Conservation (phyloP, 2,329 filamentous ascomycete genomes). For the Calcarisporium arbuscula region DNA sequence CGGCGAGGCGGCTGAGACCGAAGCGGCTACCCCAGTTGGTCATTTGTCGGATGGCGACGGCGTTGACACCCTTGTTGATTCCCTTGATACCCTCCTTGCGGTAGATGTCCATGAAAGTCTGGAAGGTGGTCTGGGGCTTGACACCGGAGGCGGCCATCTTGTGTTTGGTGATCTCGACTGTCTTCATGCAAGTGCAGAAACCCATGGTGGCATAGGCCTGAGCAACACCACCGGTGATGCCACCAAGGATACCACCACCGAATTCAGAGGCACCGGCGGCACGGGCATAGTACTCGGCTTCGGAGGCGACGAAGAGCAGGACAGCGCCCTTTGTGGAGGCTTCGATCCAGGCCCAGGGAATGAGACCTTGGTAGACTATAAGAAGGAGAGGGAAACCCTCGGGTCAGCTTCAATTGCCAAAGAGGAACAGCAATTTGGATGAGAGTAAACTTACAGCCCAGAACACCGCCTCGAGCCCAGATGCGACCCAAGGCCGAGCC, state of each 20-base stretch:
- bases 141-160: slow-evolving; percentile 80
- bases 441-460: slow-evolving; percentile 70
- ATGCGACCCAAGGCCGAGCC: slow-evolving; percentile 73
- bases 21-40: slow-evolving; percentile 99
- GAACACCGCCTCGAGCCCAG: slow-evolving; percentile 86
- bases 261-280: slow-evolving; percentile 80
- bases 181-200: slow-evolving; percentile 99
- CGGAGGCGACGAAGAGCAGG: slow-evolving; percentile 96
- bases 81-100: slow-evolving; percentile 86
- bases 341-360: slow-evolving; percentile 99
- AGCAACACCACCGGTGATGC: slow-evolving; percentile 89
- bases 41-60: slow-evolving; percentile 96
- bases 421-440: neutral
- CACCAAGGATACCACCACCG: slow-evolving; percentile 79
- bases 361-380: slow-evolving; percentile 96
- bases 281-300: slow-evolving; percentile 93
- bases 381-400: neutral
- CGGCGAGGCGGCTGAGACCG: slow-evolving; percentile 84
- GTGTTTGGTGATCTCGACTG: slow-evolving; percentile 98
- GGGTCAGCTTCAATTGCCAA: slow-evolving; percentile 7
- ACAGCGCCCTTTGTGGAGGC: slow-evolving; percentile 99
- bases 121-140: slow-evolving; percentile 84
- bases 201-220: slow-evolving; percentile 99
- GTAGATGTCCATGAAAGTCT: slow-evolving; percentile 97
- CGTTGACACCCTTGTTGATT: slow-evolving; percentile 98